Evolutionary conservation across 2,329 filamentous ascomycete species (phyloP).

Genomic region (Aspergillus calidoustus): DNA sequence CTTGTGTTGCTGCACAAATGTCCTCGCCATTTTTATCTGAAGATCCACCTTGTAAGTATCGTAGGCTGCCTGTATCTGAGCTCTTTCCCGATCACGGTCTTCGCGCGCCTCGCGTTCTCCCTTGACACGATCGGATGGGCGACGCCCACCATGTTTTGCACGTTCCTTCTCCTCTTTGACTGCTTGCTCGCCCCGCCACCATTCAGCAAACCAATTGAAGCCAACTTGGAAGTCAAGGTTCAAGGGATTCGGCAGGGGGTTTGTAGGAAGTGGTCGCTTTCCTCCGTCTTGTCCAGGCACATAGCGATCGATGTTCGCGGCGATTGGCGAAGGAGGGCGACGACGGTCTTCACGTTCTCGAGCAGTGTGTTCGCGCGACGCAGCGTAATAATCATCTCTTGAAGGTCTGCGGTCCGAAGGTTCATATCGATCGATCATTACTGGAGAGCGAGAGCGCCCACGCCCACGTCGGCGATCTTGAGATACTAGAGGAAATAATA

Average conservation of each 20-base stretch:
- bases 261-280: conserved; percentile 57
- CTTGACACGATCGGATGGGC: conserved; percentile 59
- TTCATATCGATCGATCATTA: conserved; percentile 67
- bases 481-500: conserved; percentile 28
- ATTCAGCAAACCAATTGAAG: conserved; percentile 70
- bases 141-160: conserved; percentile 61
- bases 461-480: conserved; percentile 53
- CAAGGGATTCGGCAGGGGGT: conserved; percentile 65
- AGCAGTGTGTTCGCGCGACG: conserved; percentile 46
- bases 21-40: conserved; percentile 76
- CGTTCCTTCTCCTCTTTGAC: conserved; percentile 69
- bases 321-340: conserved; percentile 61
- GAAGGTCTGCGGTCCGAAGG: conserved; percentile 56
- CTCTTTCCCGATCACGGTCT: conserved; percentile 65
- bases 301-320: conserved; percentile 66
- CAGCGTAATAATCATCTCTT: conserved; percentile 63
- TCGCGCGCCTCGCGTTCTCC: conserved; percentile 66
- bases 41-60: conserved; percentile 69
- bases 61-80: conserved; percentile 67
- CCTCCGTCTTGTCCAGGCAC: conserved; percentile 64
- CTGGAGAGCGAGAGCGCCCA: conserved; percentile 63
- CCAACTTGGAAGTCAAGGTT: conserved; percentile 69
- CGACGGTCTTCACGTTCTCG: conserved; percentile 63
- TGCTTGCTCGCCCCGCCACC: conserved; percentile 67
- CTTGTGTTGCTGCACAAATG: conserved; percentile 90